phyloP scores from a whole-genome alignment of 257 asterid species.

The Solanum chiquidenum region DNA sequence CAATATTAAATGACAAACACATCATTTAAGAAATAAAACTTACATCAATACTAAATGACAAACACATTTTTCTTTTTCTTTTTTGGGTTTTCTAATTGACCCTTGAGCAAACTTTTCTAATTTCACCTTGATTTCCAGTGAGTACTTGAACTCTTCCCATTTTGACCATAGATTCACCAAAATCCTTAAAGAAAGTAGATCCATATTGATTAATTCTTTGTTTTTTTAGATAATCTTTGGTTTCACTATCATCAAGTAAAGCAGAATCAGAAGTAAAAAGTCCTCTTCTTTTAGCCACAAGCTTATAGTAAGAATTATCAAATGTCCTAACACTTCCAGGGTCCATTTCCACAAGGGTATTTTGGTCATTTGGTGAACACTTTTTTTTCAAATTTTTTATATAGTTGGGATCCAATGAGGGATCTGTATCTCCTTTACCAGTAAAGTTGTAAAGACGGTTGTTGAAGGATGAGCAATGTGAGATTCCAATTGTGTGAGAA shows the following conservation, averaged over 20 bases:
- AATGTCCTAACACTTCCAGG: slow-evolving; percentile 32
- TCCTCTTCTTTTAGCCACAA: slow-evolving; percentile 28
- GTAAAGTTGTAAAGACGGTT: slow-evolving; percentile 31
- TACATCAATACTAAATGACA: neutral
- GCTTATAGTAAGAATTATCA: slow-evolving; percentile 13
- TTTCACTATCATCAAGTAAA: slow-evolving; percentile 21
- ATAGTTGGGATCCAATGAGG: slow-evolving; percentile 21
- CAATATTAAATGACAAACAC: neutral
- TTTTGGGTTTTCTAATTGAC: neutral
- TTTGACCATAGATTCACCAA: slow-evolving; percentile 36
- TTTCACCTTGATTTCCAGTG: slow-evolving; percentile 29
- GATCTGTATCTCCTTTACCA: slow-evolving; percentile 21
- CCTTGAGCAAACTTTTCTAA: slow-evolving; percentile 25
- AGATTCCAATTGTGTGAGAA: slow-evolving; percentile 31
- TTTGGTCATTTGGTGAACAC: slow-evolving; percentile 17
- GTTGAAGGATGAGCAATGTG: slow-evolving; percentile 34
- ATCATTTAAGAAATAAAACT: neutral
- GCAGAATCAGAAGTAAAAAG: slow-evolving; percentile 35
- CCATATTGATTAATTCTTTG: slow-evolving; percentile 9
- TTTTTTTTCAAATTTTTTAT: slow-evolving; percentile 6
- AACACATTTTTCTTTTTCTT: neutral
- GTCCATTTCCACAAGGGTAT: slow-evolving; percentile 30
- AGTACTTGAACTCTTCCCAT: slow-evolving; percentile 37
- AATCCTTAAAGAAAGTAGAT: slow-evolving; percentile 27
- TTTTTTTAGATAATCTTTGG: slow-evolving; percentile 16